Evolutionary conservation across 441 rosid genomes (phyloP).

Genomic region (Breynia disticha): DNA sequence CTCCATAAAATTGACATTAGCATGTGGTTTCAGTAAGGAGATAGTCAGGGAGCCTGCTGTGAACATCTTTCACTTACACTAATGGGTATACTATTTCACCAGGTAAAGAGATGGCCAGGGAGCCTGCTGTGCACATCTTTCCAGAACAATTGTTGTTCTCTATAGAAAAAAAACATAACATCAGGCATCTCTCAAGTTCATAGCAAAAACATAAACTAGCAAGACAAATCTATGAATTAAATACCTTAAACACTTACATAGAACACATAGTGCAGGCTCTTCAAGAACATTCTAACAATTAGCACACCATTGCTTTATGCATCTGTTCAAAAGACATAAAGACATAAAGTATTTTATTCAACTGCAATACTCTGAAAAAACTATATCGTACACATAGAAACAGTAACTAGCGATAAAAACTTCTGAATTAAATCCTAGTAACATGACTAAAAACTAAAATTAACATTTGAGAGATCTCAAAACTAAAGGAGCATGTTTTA

Average conservation of each 20-base stretch:
- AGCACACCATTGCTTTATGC: slow-evolving; percentile 62
- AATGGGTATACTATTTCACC: too few species aligned
- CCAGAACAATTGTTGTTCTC: slow-evolving; percentile 82
- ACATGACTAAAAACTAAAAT: too few species aligned
- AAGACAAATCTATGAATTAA: slow-evolving; percentile 4
- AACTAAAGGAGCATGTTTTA: too few species aligned
- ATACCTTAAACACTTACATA: slow-evolving; percentile 45
- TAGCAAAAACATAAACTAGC: slow-evolving; percentile 10
- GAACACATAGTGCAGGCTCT: slow-evolving; percentile 85
- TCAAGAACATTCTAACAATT: slow-evolving; percentile 45
- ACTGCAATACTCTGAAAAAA: slow-evolving; percentile 4
- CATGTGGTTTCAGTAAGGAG: too few species aligned
- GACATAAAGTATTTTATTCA: slow-evolving; percentile 16
- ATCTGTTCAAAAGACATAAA: slow-evolving; percentile 56
- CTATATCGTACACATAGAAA: slow-evolving; percentile 8
- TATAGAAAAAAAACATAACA: slow-evolving; percentile 22
- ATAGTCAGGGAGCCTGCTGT: too few species aligned
- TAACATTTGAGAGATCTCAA: too few species aligned
- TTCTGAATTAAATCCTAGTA: slow-evolving; percentile 88
- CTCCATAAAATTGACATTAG: too few species aligned
- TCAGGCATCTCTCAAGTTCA: slow-evolving; percentile 12
- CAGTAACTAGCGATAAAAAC: slow-evolving; percentile 31
- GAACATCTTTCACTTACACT: too few species aligned
- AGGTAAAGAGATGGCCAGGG: slow-evolving; percentile 96
- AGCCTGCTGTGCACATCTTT: slow-evolving; percentile 78